Evolutionary conservation across 208 protist genomes (phyloP), one percentile per base, ranked within the genome.

Genomic region (Vickermania spadyakhi): DNA sequence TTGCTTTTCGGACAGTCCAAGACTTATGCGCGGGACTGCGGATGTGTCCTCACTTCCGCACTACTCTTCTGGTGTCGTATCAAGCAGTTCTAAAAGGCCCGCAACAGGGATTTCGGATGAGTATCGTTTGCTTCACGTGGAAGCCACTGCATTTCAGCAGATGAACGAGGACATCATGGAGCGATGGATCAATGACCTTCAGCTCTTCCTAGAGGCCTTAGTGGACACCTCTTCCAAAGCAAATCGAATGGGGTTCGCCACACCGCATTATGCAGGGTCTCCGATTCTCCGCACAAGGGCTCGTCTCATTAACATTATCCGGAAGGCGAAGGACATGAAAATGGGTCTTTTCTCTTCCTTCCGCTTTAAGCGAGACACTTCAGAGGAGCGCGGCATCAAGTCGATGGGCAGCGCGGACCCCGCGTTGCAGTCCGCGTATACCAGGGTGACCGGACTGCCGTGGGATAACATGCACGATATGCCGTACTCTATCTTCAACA

Each of bases 401-500:
- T 51, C 28, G 7, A 80, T 84, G 71, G 67, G 67, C 27, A 53
- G 28, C 18, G 49, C 58, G 22, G 80, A 92, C 53, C 79, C 84
- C 5, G 71, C 63, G 4, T 72, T 76, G 21, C 73, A 83, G 56
- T 53, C 72, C 18, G 64, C 77, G 7, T 58, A 59, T 5, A 62
- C 78, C 3, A 64, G 79, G 56, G 56, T 79, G 5, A 58, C 71
- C 2, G 66, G 63, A 4, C 27, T 81, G 54, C 59, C 71, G 5
- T 70, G 71, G n/a, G 78, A 66, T 31, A 75, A 59, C 2, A 61
- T 64, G 1, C 26, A 66, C 21, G 79, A 86, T 52, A 64, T 70
- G 2, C 64, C 79, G 21, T 59, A 69, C 14, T 56, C 66, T n/a
- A 41, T 86, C 2, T 54, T 86, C 14, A 71, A 75, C 26, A 56